Base-by-base conservation (phyloP, 208 protist species). In the Acanthamoeba castellanii region DNA sequence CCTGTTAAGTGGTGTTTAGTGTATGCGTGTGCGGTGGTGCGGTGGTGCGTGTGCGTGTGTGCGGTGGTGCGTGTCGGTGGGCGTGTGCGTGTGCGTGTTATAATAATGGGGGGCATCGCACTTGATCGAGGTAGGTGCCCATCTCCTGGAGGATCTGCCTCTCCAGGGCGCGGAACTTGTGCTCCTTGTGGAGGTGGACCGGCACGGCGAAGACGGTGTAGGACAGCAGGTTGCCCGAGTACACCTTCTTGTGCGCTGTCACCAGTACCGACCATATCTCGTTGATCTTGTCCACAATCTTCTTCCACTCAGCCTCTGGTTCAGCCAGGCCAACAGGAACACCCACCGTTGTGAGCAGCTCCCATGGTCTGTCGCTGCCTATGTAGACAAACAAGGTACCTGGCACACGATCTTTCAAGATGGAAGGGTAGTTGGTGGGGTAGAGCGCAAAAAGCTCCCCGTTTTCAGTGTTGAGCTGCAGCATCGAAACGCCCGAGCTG, bases 81-180 rank as follows among this genome's bases (percentile, higher is more conserved):
- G 52, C 16, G 52, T 57, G 52, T 20, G 52, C 42, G 42, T 47
- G 42, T 47, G 42, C 42, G 42, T 47, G 42, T 47, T 47, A 47
- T 37, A 0, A 3, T 37, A 8, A 47, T 30, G 32, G 8, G 0
- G 74, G 52, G 37, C 1, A 0, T 0, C 42, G 32, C 20, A 82
- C 74, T 42, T 82, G 18, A 11, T 82, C 74, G 34, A 82, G 74
- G 5, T 55, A 52, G 37, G 32, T 37, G 37, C 42, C 32, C 5
- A 82, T 52, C 20, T 82, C 74, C 25, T 45, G 6, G 9, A 82
- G 32, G 20, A 82, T 25, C 22, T 82, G 30, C 20, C 9, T 55
- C 42, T 82, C 74, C 9, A 82, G 45, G 14, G 20, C 22, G 20
- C 74, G 74, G 74, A 82, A 82, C 74, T 82, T 82, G 74, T 82